A percentile compares a stretch with the other conserved stretches of the same genome.
Evolutionary conservation across 139 green algal genomes (phyloP).

Genomic region (Closterium sp.): DNA sequence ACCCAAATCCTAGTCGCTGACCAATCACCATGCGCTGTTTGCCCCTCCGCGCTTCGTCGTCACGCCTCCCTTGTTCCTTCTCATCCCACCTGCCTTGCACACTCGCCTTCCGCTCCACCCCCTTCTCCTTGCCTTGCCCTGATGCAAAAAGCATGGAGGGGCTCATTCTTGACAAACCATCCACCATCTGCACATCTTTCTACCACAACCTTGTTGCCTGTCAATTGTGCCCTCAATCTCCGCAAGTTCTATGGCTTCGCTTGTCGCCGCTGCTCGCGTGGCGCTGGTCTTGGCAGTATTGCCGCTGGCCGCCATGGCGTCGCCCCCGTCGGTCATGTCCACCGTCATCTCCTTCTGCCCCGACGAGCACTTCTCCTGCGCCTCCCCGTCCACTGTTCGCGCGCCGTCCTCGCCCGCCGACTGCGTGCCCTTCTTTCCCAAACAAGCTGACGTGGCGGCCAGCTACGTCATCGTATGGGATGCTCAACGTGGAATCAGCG

Average conservation of each 20-base stretch:
- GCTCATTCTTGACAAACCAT: background rate
- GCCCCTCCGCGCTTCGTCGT: background rate
- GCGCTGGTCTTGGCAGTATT: background rate
- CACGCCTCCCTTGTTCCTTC: background rate
- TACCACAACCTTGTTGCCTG: background rate
- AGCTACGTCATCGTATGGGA: background rate
- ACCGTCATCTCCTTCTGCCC: background rate
- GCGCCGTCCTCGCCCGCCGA: background rate
- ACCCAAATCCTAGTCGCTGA: background rate
- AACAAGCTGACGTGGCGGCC: background rate
- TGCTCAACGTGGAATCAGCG: background rate
- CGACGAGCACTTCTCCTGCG: background rate
- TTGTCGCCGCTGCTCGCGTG: background rate
- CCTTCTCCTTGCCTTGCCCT: no score
- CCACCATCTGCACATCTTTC: background rate
- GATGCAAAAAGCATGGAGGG: background rate
- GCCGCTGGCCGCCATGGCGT: background rate
- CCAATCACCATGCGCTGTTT: background rate
- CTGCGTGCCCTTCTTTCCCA: background rate
- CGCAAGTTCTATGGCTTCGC: background rate
- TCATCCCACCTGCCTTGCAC: no score
- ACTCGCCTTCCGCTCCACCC: no score
- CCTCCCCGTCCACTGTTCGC: background rate
- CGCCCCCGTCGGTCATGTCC: background rate
- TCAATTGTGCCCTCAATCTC: background rate